Conservation (phyloP, 176 grass and related monocot species). For the Eragrostis nindensis region DNA sequence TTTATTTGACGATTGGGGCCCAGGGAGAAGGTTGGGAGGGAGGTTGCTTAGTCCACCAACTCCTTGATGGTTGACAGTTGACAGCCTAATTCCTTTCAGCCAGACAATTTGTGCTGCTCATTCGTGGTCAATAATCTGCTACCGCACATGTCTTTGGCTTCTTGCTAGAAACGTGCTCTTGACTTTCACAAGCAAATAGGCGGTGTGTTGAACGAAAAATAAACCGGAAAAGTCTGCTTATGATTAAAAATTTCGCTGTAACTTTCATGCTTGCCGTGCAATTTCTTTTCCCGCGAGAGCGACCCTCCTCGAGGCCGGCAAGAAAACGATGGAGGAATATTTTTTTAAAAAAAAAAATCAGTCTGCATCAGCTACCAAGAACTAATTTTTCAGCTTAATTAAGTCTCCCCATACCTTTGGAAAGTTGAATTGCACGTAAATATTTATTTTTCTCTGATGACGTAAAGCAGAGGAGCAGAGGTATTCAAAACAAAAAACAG, state of each 20-base stretch:
- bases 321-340: neutral
- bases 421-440: neutral
- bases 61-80: constrained; percentile 30
- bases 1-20: neutral
- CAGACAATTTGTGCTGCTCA: neutral
- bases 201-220: neutral
- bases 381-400: neutral
- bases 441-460: too few species aligned
- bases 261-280: neutral
- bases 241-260: neutral
- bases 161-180: neutral
- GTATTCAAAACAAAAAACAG: neutral
- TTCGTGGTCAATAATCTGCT: constrained; percentile 11
- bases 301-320: neutral
- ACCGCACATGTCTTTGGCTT: constrained; percentile 11
- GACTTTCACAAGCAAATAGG: constrained; percentile 6
- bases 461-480: too few species aligned
- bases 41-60: constrained; percentile 33
- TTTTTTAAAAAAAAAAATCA: neutral
- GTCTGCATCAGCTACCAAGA: neutral
- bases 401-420: neutral
- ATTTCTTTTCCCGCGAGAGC: neutral
- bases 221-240: neutral
- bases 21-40: constrained; percentile 8
- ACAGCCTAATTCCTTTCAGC: neutral